phyloP scores from a whole-genome alignment of 2,329 filamentous ascomycete species.

The Cryphonectria naterciae region DNA sequence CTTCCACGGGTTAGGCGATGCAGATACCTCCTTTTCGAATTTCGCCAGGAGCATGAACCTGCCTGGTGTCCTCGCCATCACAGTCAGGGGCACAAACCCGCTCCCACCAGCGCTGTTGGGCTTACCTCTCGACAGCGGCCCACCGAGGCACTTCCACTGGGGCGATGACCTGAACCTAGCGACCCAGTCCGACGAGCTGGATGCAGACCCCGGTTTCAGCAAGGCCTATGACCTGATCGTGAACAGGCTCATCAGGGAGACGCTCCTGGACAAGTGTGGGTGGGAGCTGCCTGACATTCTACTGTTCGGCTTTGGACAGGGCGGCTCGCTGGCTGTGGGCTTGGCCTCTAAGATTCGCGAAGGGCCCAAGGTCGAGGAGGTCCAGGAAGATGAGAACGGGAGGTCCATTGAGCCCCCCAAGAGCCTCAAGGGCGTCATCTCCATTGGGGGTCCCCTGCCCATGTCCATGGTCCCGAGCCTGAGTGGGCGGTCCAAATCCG shows the following conservation, averaged over 20 bases:
- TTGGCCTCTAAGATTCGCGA: conserved; percentile 52
- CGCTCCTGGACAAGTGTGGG: conserved; percentile 59
- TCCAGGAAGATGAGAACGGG: conserved; percentile 28
- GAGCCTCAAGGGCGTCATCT: conserved; percentile 51
- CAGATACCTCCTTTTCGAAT: conserved; percentile 66
- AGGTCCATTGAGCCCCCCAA: conserved; percentile 22
- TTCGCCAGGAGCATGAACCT: conserved; percentile 73
- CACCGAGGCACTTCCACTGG: conserved; percentile 60
- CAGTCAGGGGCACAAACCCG: conserved; percentile 70
- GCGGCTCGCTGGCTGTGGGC: conserved; percentile 64
- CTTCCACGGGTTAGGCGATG: conserved; percentile 84
- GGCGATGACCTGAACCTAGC: conserved; percentile 67
- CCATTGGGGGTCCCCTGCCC: conserved; percentile 61
- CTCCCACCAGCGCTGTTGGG: conserved; percentile 71
- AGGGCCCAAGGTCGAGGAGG: conserved; percentile 30
- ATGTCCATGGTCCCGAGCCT: conserved; percentile 53
- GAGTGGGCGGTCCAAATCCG: conserved; percentile 55
- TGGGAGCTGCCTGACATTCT: conserved; percentile 64
- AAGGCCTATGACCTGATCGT: conserved; percentile 52
- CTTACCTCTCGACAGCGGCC: conserved; percentile 31
- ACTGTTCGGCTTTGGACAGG: conserved; percentile 70
- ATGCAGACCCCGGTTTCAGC: conserved; percentile 65
- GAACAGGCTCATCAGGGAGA: conserved; percentile 53
- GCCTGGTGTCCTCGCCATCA: conserved; percentile 76
- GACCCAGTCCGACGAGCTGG: conserved; percentile 54